Evolutionary conservation across 2,329 filamentous ascomycete species (phyloP), one percentile per base, ranked within the genome.

Genomic region (Fusarium musae): DNA sequence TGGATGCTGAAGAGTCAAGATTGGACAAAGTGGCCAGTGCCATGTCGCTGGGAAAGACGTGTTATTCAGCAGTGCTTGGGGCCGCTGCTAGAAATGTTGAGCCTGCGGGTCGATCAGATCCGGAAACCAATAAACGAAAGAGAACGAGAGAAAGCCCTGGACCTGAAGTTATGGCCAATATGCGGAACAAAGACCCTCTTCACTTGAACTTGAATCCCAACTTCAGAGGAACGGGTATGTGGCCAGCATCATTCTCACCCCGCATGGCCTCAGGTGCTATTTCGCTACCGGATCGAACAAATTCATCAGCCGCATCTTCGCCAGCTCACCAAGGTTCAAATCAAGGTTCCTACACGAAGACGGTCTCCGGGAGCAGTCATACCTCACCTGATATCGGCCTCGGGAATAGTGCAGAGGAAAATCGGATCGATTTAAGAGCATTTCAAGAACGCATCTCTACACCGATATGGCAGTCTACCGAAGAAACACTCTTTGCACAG

Each of bases 361-460:
- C 75, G 9, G 49, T 68, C 19, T 78, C 79, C 9, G 72, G 68
- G 19, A 80, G 80, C 67, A 80, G 76, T 37, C 76, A 81, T 40
- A 78, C 80, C 15, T 82, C 81, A 10, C 78, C 79, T 2, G 69
- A 76, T 34, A 59, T 72, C 30, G 81, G 77, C 12, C 78, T 81
- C n/a, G 81, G 81, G n/a, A 82, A 81, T 70, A 81, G 78, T 17
- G 73, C 72, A 10, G 81, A 82, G 59, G 82, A 83, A 61, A 83
- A 82, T 42, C 74, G 79, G 23, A 71, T 82, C 28, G 80, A 82
- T 40, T 59, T 82, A 34, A 74, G 81, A 32, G 67, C 77, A 10
- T 79, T 83, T 16, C 81, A 82, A 59, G 80, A 78, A 9, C 79
- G 80, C 9, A 74, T 79, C 9, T 50, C 73, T 19, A 77, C 76